Conservation (phyloP, 225 moss, liverwort and hornwort species). For the Thuidium tamariscinum region DNA sequence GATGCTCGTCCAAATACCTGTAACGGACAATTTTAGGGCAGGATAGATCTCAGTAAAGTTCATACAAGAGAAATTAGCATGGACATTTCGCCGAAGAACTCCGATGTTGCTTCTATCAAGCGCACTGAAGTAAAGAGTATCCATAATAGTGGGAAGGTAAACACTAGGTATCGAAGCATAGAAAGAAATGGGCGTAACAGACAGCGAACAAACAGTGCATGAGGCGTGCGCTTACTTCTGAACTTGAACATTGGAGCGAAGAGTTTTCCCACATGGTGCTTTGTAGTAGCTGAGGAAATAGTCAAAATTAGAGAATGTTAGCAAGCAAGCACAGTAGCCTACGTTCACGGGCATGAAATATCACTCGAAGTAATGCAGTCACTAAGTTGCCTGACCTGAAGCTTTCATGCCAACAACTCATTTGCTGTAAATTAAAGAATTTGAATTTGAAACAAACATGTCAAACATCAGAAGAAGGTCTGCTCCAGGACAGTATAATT, state of each 20-base stretch:
- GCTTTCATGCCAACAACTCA: neutral
- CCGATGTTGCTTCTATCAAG: neutral
- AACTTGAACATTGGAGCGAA: constrained; percentile 68
- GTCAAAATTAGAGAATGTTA: neutral
- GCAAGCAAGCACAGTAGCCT: neutral
- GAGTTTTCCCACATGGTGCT: constrained; percentile 56
- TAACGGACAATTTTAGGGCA: neutral
- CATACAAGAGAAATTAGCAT: neutral
- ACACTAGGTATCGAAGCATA: neutral
- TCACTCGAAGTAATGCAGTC: neutral
- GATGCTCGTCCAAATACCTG: constrained; percentile 47
- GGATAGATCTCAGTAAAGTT: neutral
- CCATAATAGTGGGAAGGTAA: neutral
- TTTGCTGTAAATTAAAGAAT: neutral
- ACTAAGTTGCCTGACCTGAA: neutral
- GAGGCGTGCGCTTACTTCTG: constrained; percentile 28
- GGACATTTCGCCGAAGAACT: neutral
- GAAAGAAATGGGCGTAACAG: neutral
- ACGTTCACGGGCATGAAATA: neutral
- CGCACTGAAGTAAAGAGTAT: neutral
- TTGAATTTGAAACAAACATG: neutral
- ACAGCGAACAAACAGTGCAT: neutral
- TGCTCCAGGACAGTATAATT: neutral
- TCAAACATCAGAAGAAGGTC: neutral
- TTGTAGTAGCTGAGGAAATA: constrained; percentile 52